Base-by-base conservation (phyloP, 2,329 filamentous ascomycete species). In the Graphilbum fragrans region DNA sequence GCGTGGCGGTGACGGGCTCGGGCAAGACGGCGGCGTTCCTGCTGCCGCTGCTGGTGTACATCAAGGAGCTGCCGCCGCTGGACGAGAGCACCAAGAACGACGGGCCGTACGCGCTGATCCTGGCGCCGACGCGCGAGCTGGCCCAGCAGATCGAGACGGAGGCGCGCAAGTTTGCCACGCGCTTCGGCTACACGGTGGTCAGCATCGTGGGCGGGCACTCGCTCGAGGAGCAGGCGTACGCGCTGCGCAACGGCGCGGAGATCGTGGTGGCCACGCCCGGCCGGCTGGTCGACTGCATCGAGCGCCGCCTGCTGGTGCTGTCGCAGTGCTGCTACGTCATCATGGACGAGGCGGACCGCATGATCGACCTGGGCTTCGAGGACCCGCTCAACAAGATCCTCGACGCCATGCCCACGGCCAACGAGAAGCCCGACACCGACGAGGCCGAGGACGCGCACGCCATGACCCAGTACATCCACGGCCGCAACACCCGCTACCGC, bases 231-330 rank as follows among this genome's bases (percentile, higher is more conserved):
- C 92, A 98, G 60, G 82, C 84, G 4, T 94, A 83, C 63, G 86
- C 84, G 45, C 71, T 96, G 47, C 78, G 88, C 27, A 86, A 95
- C 52, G 92, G 92, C 42, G 90, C 90, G 1, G 90, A 98, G 60
- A 96, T 98, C 51, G 85, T 98, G 54, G 94, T 98, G 50, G 92
- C 92, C n/a, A 98, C 92, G 0, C 92, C 92, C 0, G 92, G 92
- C 64, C 88, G 92, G 72, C 74, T 98, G 1, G 85, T 96, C 9
- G 92, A 98, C 65, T 96, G 88, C 61, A 92, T 98, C 52, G 92
- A 98, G 61, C 77, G 92, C 17, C 81, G 90, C 27, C 77, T 96
- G 23, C 71, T 96, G 2, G 90, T 98, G 2, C 74, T 96, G 37
- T 80, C 80, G n/a, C 92, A 96, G 62, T 96, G 92, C 61, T 94